These are phyloP conservation scores for Podaxis sp. DNA, from an alignment of 768 basidiomycete species.

Conservation along the genomic window DNA sequence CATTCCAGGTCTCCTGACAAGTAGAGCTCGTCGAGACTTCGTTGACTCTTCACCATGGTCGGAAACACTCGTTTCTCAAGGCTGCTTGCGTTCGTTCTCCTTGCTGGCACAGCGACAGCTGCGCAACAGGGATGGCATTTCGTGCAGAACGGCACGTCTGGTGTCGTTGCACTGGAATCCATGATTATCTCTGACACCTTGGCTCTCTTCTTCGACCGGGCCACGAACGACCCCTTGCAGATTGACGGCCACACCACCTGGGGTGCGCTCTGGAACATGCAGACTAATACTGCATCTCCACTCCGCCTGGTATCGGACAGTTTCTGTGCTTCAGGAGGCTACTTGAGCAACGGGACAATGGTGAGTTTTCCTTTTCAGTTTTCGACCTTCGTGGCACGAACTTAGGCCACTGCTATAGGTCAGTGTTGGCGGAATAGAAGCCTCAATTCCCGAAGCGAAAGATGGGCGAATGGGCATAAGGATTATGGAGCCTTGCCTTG, in stretches of 20 bases:
- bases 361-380: slow-evolving; percentile 18
- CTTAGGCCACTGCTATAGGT: slow-evolving; percentile 18
- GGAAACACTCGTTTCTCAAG: not conserved
- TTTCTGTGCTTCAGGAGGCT: slow-evolving; percentile 43
- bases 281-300: slow-evolving; percentile 36
- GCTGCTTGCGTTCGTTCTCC: not conserved
- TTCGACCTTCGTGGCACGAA: not conserved
- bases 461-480: slow-evolving; percentile 38
- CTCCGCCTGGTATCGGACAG: slow-evolving; percentile 35
- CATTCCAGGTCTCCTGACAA: not conserved
- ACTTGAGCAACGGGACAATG: slow-evolving; percentile 42
- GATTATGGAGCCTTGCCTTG: slow-evolving; percentile 37
- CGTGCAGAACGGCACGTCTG: slow-evolving; percentile 29
- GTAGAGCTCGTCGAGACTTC: not conserved
- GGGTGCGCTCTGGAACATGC: slow-evolving; percentile 43
- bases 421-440: slow-evolving; percentile 30
- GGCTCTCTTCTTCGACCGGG: slow-evolving; percentile 29
- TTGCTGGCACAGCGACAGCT: not conserved
- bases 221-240: slow-evolving; percentile 37
- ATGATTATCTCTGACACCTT: slow-evolving; percentile 30
- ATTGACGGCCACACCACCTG: slow-evolving; percentile 44
- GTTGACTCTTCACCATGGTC: slow-evolving; percentile 2
- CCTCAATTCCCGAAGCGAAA: slow-evolving; percentile 25
- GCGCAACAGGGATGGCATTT: slow-evolving; percentile 26
- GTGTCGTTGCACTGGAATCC: slow-evolving; percentile 29